phyloP scores from a whole-genome alignment of 139 green algal species.

The Helicosporidium sp. region DNA sequence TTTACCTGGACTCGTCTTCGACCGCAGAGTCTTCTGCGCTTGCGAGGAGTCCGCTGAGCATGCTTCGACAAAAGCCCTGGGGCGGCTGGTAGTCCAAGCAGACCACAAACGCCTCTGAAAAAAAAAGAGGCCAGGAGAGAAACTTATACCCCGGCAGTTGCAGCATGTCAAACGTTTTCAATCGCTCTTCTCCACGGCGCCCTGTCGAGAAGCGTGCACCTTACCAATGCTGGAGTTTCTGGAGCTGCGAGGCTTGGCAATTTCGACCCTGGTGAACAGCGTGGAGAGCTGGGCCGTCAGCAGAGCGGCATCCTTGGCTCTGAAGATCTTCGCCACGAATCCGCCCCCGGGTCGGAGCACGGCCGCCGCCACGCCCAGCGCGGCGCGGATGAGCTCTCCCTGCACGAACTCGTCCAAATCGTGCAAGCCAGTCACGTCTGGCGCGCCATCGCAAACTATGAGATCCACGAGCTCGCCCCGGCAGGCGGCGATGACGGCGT shows the following conservation, averaged over 20 bases:
- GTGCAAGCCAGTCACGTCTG: slow-evolving; percentile 96
- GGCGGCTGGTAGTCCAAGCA: slow-evolving; percentile 58
- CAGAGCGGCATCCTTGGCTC: slow-evolving; percentile 71
- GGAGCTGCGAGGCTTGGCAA: slow-evolving; percentile 82
- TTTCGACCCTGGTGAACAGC: slow-evolving; percentile 71
- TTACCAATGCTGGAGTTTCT: slow-evolving; percentile 70
- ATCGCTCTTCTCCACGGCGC: neutral
- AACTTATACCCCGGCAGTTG: too few relatives aligned
- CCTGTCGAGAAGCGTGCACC: neutral
- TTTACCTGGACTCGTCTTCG: slow-evolving; percentile 3
- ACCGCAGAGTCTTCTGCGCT: slow-evolving; percentile 6
- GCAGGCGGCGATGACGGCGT: slow-evolving; percentile 69
- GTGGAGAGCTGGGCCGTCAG: slow-evolving; percentile 79
- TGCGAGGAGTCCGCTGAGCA: slow-evolving; percentile 31
- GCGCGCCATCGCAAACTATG: slow-evolving; percentile 88
- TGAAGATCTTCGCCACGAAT: slow-evolving; percentile 90
- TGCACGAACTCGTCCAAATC: slow-evolving; percentile 96
- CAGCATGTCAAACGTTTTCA: too few relatives aligned
- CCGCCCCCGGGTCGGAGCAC: slow-evolving; percentile 64
- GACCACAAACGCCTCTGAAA: slow-evolving; percentile 84
- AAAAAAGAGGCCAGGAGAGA: neutral
- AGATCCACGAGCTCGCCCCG: slow-evolving; percentile 65
- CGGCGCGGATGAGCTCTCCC: slow-evolving; percentile 79
- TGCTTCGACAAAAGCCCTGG: slow-evolving; percentile 35
- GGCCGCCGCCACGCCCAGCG: slow-evolving; percentile 59